These are phyloP conservation scores for Yamadazyma diospyri DNA, from an alignment of 1,139 yeast genomes.

Conservation along the genomic window DNA sequence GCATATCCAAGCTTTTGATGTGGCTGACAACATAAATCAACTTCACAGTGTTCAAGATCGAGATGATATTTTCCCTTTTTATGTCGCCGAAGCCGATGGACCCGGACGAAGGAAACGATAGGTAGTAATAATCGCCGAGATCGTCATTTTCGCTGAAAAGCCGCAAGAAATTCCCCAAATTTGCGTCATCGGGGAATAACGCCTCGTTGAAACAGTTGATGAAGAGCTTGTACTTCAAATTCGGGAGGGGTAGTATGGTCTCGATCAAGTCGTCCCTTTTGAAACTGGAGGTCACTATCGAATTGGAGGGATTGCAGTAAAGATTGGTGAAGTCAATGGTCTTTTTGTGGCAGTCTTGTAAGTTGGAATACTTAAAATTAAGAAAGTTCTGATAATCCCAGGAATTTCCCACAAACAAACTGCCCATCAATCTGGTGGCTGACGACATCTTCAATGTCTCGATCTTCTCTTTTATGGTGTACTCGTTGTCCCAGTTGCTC, in stretches of 20 bases:
- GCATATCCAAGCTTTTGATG: conserved; percentile 25
- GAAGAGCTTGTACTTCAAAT: conserved; percentile 38
- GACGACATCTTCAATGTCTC: conserved; percentile 83
- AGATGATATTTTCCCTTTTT: conserved; percentile 50
- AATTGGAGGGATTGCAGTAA: conserved; percentile 50
- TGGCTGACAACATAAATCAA: conserved; percentile 44
- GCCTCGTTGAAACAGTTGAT: conserved; percentile 54
- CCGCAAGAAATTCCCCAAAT: conserved; percentile 32
- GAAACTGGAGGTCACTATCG: conserved; percentile 39
- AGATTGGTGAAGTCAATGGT: conserved; percentile 21
- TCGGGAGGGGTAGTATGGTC: conserved; percentile 29
- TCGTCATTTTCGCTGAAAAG: conserved; percentile 19
- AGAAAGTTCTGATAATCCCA: conserved; percentile 44
- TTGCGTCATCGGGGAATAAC: conserved; percentile 44
- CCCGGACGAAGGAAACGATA: conserved; percentile 84
- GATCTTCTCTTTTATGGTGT: conserved; percentile 67
- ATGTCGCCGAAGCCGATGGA: conserved; percentile 72
- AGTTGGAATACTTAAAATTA: conserved; percentile 20
- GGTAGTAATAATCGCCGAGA: conserved; percentile 29
- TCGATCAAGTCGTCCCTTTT: conserved; percentile 17
- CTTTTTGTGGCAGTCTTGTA: conserved; percentile 12
- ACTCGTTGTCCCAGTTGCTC: conserved; percentile 63
- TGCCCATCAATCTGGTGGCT: conserved; percentile 55
- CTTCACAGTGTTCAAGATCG: conserved; percentile 63
- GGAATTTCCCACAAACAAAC: conserved; percentile 80